These are phyloP conservation scores for Calycina marina DNA, from an alignment of 2,329 filamentous ascomycete species.

Conservation along the genomic window DNA sequence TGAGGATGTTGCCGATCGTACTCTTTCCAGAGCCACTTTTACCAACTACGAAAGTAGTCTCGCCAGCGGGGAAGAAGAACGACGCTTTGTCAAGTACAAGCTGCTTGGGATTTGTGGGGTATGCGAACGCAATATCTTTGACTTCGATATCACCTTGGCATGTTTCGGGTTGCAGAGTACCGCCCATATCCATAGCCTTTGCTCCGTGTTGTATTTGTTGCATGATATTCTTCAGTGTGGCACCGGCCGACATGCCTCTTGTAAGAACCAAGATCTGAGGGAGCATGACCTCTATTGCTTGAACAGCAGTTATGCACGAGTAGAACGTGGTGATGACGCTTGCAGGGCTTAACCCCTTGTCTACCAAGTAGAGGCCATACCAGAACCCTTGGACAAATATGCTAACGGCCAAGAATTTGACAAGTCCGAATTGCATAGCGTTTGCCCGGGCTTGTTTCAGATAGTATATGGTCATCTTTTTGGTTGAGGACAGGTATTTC, in stretches of 20 bases:
- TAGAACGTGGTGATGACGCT: constrained; percentile 76
- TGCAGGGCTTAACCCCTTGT: constrained; percentile 40
- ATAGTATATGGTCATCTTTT: constrained; percentile 46
- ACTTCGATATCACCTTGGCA: constrained; percentile 59
- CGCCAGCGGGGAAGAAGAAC: constrained; percentile 56
- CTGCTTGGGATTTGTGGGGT: constrained; percentile 53
- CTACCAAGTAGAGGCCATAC: constrained; percentile 63
- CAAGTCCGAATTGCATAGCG: constrained; percentile 56
- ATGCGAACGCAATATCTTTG: constrained; percentile 63
- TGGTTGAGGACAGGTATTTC: constrained; percentile 46
- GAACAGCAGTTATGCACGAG: constrained; percentile 60
- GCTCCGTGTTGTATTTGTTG: constrained; percentile 19
- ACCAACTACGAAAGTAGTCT: constrained; percentile 71
- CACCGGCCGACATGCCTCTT: constrained; percentile 64
- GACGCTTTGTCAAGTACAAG: constrained; percentile 44
- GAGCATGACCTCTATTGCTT: constrained; percentile 58
- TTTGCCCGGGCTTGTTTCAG: constrained; percentile 52
- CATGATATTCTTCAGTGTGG: constrained; percentile 38
- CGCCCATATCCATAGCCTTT: constrained; percentile 19
- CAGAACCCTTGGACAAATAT: constrained; percentile 87
- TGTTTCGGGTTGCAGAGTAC: constrained; percentile 22
- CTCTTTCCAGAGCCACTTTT: constrained; percentile 87
- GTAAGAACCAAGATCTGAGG: constrained; percentile 65
- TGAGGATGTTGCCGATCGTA: constrained; percentile 66
- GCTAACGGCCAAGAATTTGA: constrained; percentile 57